A percentile compares a stretch with the other conserved stretches of the same genome.
Evolutionary conservation across 176 grass and related monocot species (phyloP).

Genomic region (maize (Zea mays)): DNA sequence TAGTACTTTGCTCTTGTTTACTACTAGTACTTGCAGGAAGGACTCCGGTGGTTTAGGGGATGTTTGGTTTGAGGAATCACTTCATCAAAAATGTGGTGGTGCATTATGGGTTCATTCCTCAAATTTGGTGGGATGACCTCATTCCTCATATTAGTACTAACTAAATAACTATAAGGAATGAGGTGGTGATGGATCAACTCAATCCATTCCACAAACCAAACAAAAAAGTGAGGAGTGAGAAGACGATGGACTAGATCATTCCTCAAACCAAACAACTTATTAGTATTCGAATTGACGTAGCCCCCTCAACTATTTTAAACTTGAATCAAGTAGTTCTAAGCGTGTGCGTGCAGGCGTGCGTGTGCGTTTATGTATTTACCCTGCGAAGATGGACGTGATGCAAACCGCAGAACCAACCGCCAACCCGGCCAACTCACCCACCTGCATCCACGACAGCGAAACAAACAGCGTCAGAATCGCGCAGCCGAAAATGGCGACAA

Average conservation of each 20-base stretch:
- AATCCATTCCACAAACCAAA: no score
- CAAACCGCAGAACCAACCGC: conserved; percentile 92
- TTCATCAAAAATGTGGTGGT: no score
- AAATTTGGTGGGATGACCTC: no score
- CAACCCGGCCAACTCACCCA: conserved; percentile 93
- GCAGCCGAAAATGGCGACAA: neutral
- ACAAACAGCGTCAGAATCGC: conserved; percentile 2
- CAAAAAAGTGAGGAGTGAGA: no score
- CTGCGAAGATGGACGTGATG: conserved; percentile 97
- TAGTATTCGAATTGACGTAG: conserved; percentile 14
- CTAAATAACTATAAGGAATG: no score
- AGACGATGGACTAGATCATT: no score
- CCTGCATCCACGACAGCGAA: conserved; percentile 41
- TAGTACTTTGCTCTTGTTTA: conserved; percentile 24
- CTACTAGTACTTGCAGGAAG: neutral
- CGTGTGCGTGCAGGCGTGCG: neutral
- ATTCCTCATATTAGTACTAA: no score
- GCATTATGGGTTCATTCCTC: no score
- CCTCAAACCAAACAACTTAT: no score
- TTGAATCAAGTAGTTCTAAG: neutral
- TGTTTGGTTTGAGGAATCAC: no score
- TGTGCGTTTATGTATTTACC: conserved; percentile 48
- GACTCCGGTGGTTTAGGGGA: no score
- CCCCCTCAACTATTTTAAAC: neutral
- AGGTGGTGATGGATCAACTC: no score